A percentile compares a stretch with the other conserved stretches of the same genome.
phyloP scores from a whole-genome alignment of 352 stramenopile genomes.

The Pythium plurisporium region DNA sequence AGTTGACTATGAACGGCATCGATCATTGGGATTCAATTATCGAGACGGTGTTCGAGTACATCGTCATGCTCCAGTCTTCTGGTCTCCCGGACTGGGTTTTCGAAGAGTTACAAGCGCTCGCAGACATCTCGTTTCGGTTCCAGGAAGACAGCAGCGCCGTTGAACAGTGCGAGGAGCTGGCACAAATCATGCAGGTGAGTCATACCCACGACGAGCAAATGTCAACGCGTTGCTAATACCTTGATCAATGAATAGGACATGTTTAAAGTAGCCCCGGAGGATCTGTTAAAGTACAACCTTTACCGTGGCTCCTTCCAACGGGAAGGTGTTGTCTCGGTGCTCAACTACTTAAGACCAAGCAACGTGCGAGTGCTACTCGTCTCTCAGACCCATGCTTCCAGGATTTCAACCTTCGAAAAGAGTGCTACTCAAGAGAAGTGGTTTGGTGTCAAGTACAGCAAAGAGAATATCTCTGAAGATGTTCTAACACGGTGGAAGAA shows the following conservation, averaged over 20 bases:
- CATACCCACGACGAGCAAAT: constrained; percentile 23
- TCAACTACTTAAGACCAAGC: constrained; percentile 32
- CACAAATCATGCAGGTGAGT: constrained; percentile 51
- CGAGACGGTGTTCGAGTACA: constrained; percentile 25
- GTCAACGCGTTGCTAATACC: too few relatives aligned
- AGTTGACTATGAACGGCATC: constrained; percentile 28
- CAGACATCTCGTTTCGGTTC: constrained; percentile 31
- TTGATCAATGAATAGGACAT: constrained; percentile 46
- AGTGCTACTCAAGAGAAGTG: constrained; percentile 32
- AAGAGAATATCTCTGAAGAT: constrained; percentile 26
- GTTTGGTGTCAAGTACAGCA: constrained; percentile 62
- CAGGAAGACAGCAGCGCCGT: constrained; percentile 23
- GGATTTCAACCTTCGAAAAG: constrained; percentile 9
- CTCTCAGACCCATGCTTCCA: constrained; percentile 36
- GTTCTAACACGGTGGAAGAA: constrained; percentile 25
- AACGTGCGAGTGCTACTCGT: constrained; percentile 54
- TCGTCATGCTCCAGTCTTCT: constrained; percentile 14
- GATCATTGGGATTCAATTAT: constrained; percentile 31
- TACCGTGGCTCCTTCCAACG: constrained; percentile 46
- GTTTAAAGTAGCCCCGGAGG: constrained; percentile 24
- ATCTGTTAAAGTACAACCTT: constrained; percentile 55
- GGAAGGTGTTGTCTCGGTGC: constrained; percentile 19
- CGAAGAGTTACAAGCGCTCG: constrained; percentile 28
- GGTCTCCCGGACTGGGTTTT: constrained; percentile 28
- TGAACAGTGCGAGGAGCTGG: constrained; percentile 42